Conservation (phyloP, 495 filamentous ascomycete genomes). For the Jackrogersella multiformis region DNA sequence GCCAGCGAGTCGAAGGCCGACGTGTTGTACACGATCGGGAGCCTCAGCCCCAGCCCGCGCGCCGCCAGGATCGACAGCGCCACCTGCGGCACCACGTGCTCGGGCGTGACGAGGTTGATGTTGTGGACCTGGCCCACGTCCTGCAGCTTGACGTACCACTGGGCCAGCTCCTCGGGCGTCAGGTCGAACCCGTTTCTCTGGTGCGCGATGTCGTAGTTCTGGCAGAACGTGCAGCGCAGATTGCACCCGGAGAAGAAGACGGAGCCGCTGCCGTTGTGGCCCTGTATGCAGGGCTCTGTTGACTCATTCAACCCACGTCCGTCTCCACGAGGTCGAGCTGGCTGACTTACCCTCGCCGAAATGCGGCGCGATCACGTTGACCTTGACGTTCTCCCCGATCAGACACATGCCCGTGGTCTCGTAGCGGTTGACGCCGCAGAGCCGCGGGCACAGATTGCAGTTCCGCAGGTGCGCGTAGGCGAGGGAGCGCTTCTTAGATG, state of each 20-base stretch:
- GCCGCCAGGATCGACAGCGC: constrained; percentile 75
- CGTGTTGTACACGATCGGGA: constrained; percentile 83
- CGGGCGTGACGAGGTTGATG: constrained; percentile 77
- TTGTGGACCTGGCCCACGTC: constrained; percentile 77
- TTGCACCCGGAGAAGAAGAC: constrained; percentile 79
- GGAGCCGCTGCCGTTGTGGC: constrained; percentile 74
- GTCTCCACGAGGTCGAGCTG: constrained; percentile 7
- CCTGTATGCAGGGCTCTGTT: constrained; percentile 77
- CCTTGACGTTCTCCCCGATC: constrained; percentile 75
- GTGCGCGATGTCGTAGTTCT: constrained; percentile 83
- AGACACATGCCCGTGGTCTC: constrained; percentile 77
- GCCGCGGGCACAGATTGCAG: constrained; percentile 79
- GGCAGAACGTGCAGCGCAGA: constrained; percentile 81
- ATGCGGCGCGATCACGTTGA: constrained; percentile 80
- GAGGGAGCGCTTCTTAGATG: constrained; percentile 68
- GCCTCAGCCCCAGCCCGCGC: constrained; percentile 66
- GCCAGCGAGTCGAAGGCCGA: constrained; percentile 76
- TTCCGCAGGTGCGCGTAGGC: constrained; percentile 75
- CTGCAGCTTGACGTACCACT: constrained; percentile 82
- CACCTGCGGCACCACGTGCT: constrained; percentile 81
- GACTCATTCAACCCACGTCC: constrained; percentile 14
- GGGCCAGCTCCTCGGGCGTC: constrained; percentile 77
- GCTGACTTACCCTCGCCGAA: constrained; percentile 65
- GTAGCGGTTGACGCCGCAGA: constrained; percentile 77
- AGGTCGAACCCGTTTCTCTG: constrained; percentile 75